Base-by-base conservation (phyloP, 495 filamentous ascomycete genomes). In the Aspergillus cristatus region DNA sequence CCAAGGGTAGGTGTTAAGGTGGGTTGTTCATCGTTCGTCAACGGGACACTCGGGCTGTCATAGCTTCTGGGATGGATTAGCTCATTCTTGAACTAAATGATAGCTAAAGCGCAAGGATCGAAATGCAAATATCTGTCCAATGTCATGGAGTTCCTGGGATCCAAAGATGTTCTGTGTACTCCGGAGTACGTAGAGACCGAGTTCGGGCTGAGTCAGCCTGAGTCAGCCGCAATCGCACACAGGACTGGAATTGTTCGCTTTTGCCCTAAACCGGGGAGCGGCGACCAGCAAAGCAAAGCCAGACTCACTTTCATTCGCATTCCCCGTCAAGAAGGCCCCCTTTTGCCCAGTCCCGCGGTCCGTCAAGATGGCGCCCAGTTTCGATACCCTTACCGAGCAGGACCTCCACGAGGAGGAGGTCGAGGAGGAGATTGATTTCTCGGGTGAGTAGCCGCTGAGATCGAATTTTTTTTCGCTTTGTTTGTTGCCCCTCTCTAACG, bases 341-440 rank as follows among this genome's bases (percentile, higher is more conserved):
- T 42, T 20, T 12, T 38, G 46, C 41, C 47, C 46, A 51, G 49
- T 54, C 8, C 39, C 41, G 38, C 51, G 55, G 71, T 41, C 51
- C n/a, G n/a, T n/a, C n/a, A n/a, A n/a, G n/a, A 83, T 83, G 79
- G 75, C 79, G 62, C 87, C 74, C 68, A 90, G 72, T 70, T 82
- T 76, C 55, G 71, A 82, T 45, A 75, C 75, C 40, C 60, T 82
- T 42, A 65, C 86, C 47, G 81, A 88, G 59, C 86, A 93, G 54
- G 82, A 88, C 37, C 82, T 76, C 48, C 68, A 89, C 53, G 83
- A 87, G 61, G 86, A 94, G 45, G 79, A 87, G 53, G n/a, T n/a
- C n/a, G 86, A 85, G 50, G 82, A 91, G 56, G 86, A 94, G 56
- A 79, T 96, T 55, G 91, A 98, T 55, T 87, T 94, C 62, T 87